A percentile compares a stretch with the other conserved stretches of the same genome.
Conservation (phyloP, 257 asterid species). For the Gynochthodes officinalis region DNA sequence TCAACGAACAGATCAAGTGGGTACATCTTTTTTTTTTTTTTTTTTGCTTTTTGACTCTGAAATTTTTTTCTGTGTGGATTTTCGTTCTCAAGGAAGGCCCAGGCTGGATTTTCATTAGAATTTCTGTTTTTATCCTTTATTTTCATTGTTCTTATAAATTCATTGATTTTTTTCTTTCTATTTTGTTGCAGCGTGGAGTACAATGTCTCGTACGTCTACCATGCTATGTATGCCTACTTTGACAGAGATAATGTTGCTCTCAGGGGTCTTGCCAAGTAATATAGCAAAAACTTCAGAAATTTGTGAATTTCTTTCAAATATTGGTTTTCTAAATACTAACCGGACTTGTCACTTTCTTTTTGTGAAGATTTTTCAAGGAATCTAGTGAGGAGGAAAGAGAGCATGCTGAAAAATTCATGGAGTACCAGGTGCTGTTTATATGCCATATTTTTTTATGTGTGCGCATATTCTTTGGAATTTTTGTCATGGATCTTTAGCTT, state of each 20-base stretch:
- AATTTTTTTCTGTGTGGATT: neutral
- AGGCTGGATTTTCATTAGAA: no score
- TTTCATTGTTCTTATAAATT: neutral
- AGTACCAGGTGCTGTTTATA: slow-evolving; percentile 47
- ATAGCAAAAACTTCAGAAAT: neutral
- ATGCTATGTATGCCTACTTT: slow-evolving; percentile 63
- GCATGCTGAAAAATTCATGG: slow-evolving; percentile 67
- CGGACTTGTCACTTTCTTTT: neutral
- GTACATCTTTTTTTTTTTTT: neutral
- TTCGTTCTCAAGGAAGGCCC: no score
- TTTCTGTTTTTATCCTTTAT: neutral
- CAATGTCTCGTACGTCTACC: slow-evolving; percentile 59
- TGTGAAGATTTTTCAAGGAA: slow-evolving; percentile 53
- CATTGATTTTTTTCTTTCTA: neutral
- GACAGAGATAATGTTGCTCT: slow-evolving; percentile 67
- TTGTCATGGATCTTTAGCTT: neutral
- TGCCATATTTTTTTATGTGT: neutral
- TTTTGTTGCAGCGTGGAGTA: slow-evolving; percentile 50
- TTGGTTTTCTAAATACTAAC: neutral
- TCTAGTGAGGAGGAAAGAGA: slow-evolving; percentile 57
- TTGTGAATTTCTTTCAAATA: neutral
- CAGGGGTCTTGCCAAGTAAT: slow-evolving; percentile 58
- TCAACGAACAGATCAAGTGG: slow-evolving; percentile 91
- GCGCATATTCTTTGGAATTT: neutral
- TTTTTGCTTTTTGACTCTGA: neutral